Base-by-base conservation (phyloP, 352 stramenopile species). In the Pythium phragmiticola region DNA sequence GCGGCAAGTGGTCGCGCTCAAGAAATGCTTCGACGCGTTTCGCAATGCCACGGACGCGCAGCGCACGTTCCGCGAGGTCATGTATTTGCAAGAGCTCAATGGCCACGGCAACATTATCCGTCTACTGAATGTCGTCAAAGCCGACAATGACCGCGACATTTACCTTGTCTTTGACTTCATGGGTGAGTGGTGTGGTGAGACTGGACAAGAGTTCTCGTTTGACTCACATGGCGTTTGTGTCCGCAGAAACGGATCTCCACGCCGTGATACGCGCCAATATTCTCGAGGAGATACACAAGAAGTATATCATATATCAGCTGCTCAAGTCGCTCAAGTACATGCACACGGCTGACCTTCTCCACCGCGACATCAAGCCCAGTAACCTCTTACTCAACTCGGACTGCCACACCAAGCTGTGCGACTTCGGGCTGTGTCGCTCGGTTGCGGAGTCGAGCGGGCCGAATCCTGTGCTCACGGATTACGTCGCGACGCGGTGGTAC, bases 1-100 rank as follows among this genome's bases (percentile, higher is more conserved):
- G 46, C 77, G 89, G 9, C 76, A 95, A 57, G 83, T 95, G 14
- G 88, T 98, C 16, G 96, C 95, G 12, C 77, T 98, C 28, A 98
- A 99, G 69, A 99, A 98, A 70, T 98, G 94, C 65, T 98, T 98
- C 60, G 94, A 98, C 57, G 95, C 95, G 11, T 99, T 99, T 73
- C 85, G 94, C 26, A 98, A 98, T 69, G 80, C 94, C 17, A 98
- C 92, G 12, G 95, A 98, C 74, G 91, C 94, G 8, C 94, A 98
- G 70, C 80, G 96, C 60, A 98, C 94, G 11, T 99, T 98, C 76
- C 80, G 95, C 7, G 96, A 99, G 69, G 88, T 98, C 59, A 98
- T 98, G 92, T 98, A 98, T 53, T 72, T 99, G 37, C 91, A 98
- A 65, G 88, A 95, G 69, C 74, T 95, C 50, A 92, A 87, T 21